Percentiles rank a stretch among this genome's conserved stretches.
These are phyloP conservation scores for Leccinum pachyderme DNA, from an alignment of 1,284 basidiomycete species.

Conservation along the genomic window DNA sequence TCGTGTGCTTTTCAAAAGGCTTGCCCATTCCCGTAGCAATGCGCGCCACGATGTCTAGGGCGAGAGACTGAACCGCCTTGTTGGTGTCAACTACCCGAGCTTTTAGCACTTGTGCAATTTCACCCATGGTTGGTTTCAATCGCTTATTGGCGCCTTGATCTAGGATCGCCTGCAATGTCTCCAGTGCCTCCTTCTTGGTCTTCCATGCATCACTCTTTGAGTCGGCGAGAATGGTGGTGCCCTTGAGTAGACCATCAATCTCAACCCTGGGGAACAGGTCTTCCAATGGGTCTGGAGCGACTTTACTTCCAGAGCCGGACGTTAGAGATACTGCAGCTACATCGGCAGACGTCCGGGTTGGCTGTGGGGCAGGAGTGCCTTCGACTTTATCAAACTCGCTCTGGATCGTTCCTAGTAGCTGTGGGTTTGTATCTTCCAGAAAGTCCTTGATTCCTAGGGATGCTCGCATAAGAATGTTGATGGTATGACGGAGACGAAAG, in stretches of 20 bases:
- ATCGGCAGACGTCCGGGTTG: conserved; percentile 76
- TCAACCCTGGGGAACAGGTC: conserved; percentile 96
- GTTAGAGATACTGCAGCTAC: conserved; percentile 50
- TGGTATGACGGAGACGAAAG: not conserved
- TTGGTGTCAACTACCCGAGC: conserved; percentile 90
- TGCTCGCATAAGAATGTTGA: conserved; percentile 1
- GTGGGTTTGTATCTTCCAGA: conserved; percentile 92
- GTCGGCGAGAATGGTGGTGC: conserved; percentile 81
- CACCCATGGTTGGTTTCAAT: conserved; percentile 89
- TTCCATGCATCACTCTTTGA: conserved; percentile 96
- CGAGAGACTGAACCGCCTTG: conserved; percentile 88
- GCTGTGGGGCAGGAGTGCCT: conserved; percentile 75
- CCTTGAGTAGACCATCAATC: conserved; percentile 82
- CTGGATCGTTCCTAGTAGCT: conserved; percentile 88
- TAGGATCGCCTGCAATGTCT: conserved; percentile 78
- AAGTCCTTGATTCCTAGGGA: conserved; percentile 82
- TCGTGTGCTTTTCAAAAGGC: conserved; percentile 88
- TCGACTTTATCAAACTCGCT: conserved; percentile 95
- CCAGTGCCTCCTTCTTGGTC: conserved; percentile 93
- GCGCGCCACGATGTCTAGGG: conserved; percentile 87
- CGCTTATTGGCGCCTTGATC: conserved; percentile 92
- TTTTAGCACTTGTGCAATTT: conserved; percentile 88
- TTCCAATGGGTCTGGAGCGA: conserved; percentile 72
- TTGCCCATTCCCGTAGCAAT: conserved; percentile 94
- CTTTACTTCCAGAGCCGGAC: conserved; percentile 41